Evolutionary conservation across 2,329 filamentous ascomycete genomes (phyloP).

Genomic region (Colletotrichum tanaceti): DNA sequence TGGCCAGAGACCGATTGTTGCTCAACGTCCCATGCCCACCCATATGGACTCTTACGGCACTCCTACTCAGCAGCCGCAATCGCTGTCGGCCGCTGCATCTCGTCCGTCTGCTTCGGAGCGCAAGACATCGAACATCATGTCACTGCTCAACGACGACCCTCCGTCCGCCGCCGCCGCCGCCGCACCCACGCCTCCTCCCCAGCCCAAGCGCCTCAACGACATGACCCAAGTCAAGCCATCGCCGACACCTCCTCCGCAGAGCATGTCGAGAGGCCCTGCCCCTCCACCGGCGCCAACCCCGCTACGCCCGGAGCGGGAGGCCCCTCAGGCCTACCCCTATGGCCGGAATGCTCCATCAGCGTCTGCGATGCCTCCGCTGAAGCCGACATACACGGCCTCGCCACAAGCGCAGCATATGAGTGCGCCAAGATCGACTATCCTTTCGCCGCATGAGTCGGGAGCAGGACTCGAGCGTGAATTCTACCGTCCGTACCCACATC

Average conservation of each 20-base stretch:
- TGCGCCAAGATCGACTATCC: constrained; percentile 58
- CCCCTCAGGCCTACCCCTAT: constrained; percentile 60
- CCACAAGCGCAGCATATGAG: constrained; percentile 62
- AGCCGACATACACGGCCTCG: constrained; percentile 63
- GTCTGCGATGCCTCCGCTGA: constrained; percentile 66
- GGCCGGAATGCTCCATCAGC: constrained; percentile 53
- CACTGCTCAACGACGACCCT: constrained; percentile 70
- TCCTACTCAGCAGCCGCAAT: constrained; percentile 47
- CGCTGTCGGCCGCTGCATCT: constrained; percentile 53
- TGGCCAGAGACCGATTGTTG: constrained; percentile 38
- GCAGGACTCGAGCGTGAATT: constrained; percentile 59
- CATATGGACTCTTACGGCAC: constrained; percentile 49
- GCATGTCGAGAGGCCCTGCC: constrained; percentile 55
- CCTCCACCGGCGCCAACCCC: constrained; percentile 54
- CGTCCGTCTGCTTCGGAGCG: constrained; percentile 59
- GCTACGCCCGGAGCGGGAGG: constrained; percentile 63
- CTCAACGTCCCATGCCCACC: constrained; percentile 48
- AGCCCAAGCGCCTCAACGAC: constrained; percentile 63
- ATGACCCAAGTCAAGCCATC: constrained; percentile 59
- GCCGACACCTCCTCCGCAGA: constrained; percentile 62
- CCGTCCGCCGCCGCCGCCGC: constrained; percentile 54
- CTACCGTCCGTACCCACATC: constrained; percentile 56
- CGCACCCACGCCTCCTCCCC: constrained; percentile 39
- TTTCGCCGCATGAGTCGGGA: constrained; percentile 54
- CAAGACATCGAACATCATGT: constrained; percentile 74